A percentile compares a stretch with the other conserved stretches of the same genome.
These are phyloP conservation scores for Cymbopogon citratus DNA, from an alignment of 176 grass and related monocot species.

Conservation along the genomic window DNA sequence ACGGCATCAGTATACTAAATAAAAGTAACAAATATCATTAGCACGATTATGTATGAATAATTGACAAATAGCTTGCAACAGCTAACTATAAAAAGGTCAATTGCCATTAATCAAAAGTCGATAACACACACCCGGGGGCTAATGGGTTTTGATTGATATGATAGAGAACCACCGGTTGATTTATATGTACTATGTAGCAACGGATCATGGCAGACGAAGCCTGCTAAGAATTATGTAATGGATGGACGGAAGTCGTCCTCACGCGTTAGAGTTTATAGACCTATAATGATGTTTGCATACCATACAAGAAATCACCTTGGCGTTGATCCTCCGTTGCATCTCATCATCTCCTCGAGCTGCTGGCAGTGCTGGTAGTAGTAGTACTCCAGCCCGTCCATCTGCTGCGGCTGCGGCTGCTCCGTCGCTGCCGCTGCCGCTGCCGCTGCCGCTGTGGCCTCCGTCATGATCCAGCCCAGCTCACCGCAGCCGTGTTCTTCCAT, in stretches of 20 bases:
- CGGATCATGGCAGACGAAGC: slow-evolving; percentile 3
- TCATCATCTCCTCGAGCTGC: slow-evolving; percentile 36
- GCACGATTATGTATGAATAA: background rate
- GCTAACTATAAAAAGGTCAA: background rate
- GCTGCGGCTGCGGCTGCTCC: slow-evolving; percentile 6
- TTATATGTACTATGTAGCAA: slow-evolving; percentile 3
- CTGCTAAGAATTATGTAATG: slow-evolving; percentile 4
- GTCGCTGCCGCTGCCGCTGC: background rate
- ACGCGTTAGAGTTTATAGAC: background rate
- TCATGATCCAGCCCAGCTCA: slow-evolving; percentile 5
- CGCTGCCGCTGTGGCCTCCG: background rate
- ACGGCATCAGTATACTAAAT: background rate
- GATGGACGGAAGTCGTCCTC: background rate
- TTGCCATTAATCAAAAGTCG: background rate
- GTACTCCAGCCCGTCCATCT: slow-evolving; percentile 38
- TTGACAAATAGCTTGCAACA: background rate
- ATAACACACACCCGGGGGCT: slow-evolving; percentile 1
- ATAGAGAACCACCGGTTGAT: background rate
- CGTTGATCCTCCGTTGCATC: slow-evolving; percentile 16
- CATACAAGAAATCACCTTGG: slow-evolving; percentile 51
- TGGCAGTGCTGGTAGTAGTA: slow-evolving; percentile 31
- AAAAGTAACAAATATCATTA: slow-evolving; percentile 8
- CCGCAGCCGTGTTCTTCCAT: background rate
- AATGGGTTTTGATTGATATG: background rate
- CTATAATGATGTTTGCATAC: background rate